A percentile compares a stretch with the other conserved stretches of the same genome.
phyloP scores from a whole-genome alignment of 75 land plant genomes.

The Selaginella tamariscina region DNA sequence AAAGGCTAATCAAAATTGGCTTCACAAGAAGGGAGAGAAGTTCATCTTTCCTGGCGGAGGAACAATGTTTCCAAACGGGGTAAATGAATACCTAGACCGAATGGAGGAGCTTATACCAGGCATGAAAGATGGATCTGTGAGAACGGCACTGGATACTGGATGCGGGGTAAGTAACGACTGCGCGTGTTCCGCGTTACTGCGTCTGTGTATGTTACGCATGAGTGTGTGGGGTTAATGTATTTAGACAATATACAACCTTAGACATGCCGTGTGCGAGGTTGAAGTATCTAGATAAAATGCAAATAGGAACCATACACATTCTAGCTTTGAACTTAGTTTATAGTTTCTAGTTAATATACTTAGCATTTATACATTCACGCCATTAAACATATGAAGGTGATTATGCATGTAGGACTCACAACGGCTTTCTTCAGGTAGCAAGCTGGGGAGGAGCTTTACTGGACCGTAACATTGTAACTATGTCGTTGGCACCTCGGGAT shows the following conservation, averaged over 20 bases:
- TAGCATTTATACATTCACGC: no score
- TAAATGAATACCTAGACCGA: conserved; percentile 57
- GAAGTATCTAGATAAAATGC: no score
- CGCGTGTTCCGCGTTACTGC: no score
- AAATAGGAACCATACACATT: no score
- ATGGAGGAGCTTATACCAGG: conserved; percentile 76
- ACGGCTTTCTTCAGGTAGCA: conserved; percentile 51
- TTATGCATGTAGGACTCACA: no score
- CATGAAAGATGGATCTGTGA: conserved; percentile 76
- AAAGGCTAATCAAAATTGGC: conserved; percentile 91
- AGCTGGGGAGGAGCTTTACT: conserved; percentile 93
- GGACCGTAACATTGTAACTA: conserved; percentile 59
- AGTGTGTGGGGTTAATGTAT: no score
- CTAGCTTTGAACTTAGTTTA: no score
- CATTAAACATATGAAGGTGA: no score
- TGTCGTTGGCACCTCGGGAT: conserved; percentile 93
- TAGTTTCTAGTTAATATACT: no score
- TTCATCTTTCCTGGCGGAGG: conserved; percentile 96
- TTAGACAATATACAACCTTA: no score
- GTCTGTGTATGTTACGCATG: no score
- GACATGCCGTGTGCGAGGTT: no score
- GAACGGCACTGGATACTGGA: conserved; percentile 94
- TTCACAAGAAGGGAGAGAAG: conserved; percentile 80
- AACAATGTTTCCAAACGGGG: conserved; percentile 90
- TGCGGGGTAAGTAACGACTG: conserved; percentile 67